A percentile compares a stretch with the other conserved stretches of the same genome.
These are phyloP conservation scores for Pecoramyces ruminantium DNA, from an alignment of 192 early-diverging fungal species.

Conservation along the genomic window DNA sequence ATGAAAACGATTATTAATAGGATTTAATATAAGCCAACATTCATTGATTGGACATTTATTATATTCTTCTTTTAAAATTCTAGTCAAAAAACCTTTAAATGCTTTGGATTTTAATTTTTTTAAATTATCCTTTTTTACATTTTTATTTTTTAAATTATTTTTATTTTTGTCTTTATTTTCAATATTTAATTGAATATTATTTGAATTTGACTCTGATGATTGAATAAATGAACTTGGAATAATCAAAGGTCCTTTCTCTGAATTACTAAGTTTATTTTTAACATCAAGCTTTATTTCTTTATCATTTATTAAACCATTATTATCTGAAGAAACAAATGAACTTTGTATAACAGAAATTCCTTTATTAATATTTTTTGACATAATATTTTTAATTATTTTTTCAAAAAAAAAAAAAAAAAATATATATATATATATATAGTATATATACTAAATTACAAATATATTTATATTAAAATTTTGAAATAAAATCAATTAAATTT, in stretches of 20 bases:
- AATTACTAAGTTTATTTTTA: background rate
- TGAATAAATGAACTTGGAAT: background rate
- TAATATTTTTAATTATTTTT: no score
- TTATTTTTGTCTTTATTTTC: background rate
- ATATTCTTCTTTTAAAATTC: background rate
- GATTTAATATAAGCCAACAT: background rate
- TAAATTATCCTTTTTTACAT: background rate
- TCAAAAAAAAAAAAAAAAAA: no score
- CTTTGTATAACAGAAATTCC: background rate
- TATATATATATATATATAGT: no score
- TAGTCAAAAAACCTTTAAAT: background rate
- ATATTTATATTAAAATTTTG: no score
- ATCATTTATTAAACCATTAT: background rate
- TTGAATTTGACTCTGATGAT: background rate
- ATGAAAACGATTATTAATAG: background rate
- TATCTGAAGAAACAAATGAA: background rate
- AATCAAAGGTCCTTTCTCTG: background rate
- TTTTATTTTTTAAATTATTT: background rate
- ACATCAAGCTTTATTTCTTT: background rate
- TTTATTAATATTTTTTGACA: background rate
- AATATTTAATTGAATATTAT: no score
- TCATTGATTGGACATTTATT: background rate
- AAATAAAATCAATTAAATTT: no score
- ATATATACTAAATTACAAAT: no score
- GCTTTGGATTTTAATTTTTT: background rate